Base-by-base conservation (phyloP, 2,329 filamentous ascomycete species). In the Macrophomina pseudophaseolina region DNA sequence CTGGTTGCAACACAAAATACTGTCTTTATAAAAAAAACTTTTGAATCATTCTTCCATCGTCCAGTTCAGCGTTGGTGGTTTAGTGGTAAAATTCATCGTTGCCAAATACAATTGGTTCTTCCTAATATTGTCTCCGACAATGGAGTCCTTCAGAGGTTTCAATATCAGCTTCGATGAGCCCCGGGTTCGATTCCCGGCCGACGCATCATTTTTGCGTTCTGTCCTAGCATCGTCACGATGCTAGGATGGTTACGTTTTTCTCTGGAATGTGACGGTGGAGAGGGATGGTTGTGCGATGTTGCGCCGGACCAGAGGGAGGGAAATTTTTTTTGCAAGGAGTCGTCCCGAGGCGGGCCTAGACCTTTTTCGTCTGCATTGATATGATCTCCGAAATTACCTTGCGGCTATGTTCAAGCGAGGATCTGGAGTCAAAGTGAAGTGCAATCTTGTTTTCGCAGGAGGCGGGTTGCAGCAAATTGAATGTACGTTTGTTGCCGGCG, bases 111-210 rank as follows among this genome's bases (percentile, higher is more conserved):
- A 35, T 42, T 58, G 54, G 0, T 14, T 11, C 9, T 8, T 14
- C 14, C 12, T 7, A n/a, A 30, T 14, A 44, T 3, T 1, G 2
- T 14, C 38, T 35, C n/a, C n/a, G 16, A 16, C n/a, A 3, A 38
- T 8, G 3, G 54, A 12, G 14, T 2, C 5, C 18, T 58, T 38
- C 38, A 12, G 3, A 28, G 40, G 16, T 12, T n/a, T 23, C 35
- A 64, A 54, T 40, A 46, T 28, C 40, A 35, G 33, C 5, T 12
- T 65, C 63, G 63, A 65, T 65, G 35, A 65, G 63, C 63, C 63
- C 63, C 63, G 63, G 63, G 63, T 65, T 65, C 63, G 63, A 65
- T 65, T 65, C 63, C 63, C 63, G 63, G 63, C 63, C 63, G 63
- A 65, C 63, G 63, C 63, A 65, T 56, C 38, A 35, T 30, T 56